A percentile compares a stretch with the other conserved stretches of the same genome.
Evolutionary conservation across 495 filamentous ascomycete species (phyloP).

Genomic region (Viridothelium virens): DNA sequence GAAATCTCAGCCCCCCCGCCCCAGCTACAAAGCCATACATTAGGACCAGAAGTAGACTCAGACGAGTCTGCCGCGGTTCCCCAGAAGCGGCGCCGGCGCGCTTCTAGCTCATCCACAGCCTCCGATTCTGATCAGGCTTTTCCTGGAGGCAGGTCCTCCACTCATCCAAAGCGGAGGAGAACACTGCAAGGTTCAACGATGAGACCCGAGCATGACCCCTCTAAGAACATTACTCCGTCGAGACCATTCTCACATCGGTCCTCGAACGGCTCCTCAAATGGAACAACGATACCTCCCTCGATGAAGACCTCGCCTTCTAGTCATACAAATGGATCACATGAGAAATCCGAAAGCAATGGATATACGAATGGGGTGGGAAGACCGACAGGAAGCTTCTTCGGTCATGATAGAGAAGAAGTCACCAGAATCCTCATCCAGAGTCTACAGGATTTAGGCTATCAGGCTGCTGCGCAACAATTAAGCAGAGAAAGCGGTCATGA

Average conservation of each 20-base stretch:
- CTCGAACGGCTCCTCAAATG: conserved; percentile 27
- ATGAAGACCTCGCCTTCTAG: conserved; percentile 39
- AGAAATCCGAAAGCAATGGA: conserved; percentile 30
- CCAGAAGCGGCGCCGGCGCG: conserved; percentile 31
- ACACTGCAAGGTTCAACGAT: conserved; percentile 47
- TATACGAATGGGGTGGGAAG: conserved; percentile 42
- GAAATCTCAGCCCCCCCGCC: conserved; percentile 18
- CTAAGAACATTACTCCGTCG: conserved; percentile 42
- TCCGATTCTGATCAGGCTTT: conserved; percentile 24
- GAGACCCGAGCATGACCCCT: conserved; percentile 49
- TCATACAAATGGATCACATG: conserved; percentile 46
- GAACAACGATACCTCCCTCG: conserved; percentile 23
- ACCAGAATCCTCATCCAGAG: conserved; percentile 90
- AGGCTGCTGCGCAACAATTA: conserved; percentile 62
- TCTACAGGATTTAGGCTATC: conserved; percentile 78
- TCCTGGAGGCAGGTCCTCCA: conserved; percentile 37
- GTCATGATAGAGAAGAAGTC: conserved; percentile 88
- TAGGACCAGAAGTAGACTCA: conserved; percentile 26
- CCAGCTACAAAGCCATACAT: conserved; percentile 16
- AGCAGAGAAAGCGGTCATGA: conserved; percentile 78
- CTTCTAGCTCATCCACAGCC: conserved; percentile 20
- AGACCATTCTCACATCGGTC: conserved; percentile 45
- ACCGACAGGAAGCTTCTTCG: conserved; percentile 43
- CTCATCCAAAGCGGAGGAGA: conserved; percentile 53
- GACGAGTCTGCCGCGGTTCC: conserved; percentile 16